Evolutionary conservation across 345 rosid genomes (phyloP), one percentile per base, ranked within the genome.

Genomic region (Acer negundo): DNA sequence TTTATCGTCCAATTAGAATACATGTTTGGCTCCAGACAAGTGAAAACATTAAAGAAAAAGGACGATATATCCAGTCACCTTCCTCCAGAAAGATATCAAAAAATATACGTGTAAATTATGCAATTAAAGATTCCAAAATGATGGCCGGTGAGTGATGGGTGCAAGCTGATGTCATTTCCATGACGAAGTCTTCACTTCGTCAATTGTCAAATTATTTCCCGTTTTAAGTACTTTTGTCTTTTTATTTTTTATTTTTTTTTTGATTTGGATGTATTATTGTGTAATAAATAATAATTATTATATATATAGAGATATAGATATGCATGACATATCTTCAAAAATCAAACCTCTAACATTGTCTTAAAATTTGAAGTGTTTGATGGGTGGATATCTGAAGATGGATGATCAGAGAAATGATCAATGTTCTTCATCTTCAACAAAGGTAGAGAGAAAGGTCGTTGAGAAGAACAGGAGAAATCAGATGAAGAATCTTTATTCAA

Each of bases 381-480:
- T 63, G 62, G 70, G 69, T n/a, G 61, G 61, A 31, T 49, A 42
- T 63, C 24, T 17, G 7, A 40, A 13, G 22, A 53, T 59, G 40
- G 66, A 62, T 73, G 66, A 62, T 75, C 77, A 81, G 73, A 70
- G 75, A 20, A 72, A 42, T 35, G 6, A 35, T 67, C 59, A 53
- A 26, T 24, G 59, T 51, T 58, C 73, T 44, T 53, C 78, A 63
- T 70, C 81, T 55, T 72, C 85, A 35, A 76, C 63, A 15, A 87
- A 83, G 66, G 46, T 81, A 1, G 93, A 90, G 80, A 88, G 91
- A 51, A 90, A 90, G 51, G 40, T 86, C 47, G 31, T 81, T 3
- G 91, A 90, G 86, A 88, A 84, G 77, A 88, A 86, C 58, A 69
- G 91, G 67, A 82, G 93, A 78, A 84, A 84, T 80, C 82, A 84